Conservation (phyloP, 1,284 basidiomycete genomes). For the Erythrobasidium hasegawianum region DNA sequence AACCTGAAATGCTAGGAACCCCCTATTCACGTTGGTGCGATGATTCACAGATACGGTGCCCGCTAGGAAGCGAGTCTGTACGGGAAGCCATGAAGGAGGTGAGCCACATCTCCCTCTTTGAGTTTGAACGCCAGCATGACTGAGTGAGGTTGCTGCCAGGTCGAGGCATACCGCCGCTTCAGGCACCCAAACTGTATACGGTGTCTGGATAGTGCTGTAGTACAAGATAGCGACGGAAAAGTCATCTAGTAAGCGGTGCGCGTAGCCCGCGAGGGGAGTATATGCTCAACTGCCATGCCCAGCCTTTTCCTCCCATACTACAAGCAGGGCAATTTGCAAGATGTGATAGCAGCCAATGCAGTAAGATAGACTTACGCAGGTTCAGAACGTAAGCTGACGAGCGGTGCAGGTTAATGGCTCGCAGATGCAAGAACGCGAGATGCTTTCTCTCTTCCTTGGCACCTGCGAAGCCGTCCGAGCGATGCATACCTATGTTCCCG, state of each 20-base stretch:
- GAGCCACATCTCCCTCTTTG: too few species aligned
- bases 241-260: constrained; percentile 70
- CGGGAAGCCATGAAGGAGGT: constrained; percentile 44
- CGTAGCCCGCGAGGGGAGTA: not conserved
- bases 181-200: constrained; percentile 86
- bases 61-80: constrained; percentile 41
- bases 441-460: constrained; percentile 84
- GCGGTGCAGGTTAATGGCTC: constrained; percentile 58
- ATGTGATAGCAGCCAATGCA: constrained; percentile 81
- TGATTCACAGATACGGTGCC: constrained; percentile 42
- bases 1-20: too few species aligned
- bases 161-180: constrained; percentile 44
- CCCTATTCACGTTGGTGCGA: not conserved
- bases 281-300: not conserved
- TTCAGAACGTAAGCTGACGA: not conserved
- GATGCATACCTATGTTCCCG: constrained; percentile 78
- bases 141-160: too few species aligned
- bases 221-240: constrained; percentile 85
- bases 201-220: constrained; percentile 87
- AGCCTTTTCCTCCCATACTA: constrained; percentile 74
- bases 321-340: constrained; percentile 72
- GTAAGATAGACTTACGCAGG: constrained; percentile 51
- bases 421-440: constrained; percentile 79
- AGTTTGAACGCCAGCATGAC: too few species aligned
- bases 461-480: constrained; percentile 88